These are phyloP conservation scores for Lactuca sativa DNA, from an alignment of 129 eudicot species.

Conservation along the genomic window DNA sequence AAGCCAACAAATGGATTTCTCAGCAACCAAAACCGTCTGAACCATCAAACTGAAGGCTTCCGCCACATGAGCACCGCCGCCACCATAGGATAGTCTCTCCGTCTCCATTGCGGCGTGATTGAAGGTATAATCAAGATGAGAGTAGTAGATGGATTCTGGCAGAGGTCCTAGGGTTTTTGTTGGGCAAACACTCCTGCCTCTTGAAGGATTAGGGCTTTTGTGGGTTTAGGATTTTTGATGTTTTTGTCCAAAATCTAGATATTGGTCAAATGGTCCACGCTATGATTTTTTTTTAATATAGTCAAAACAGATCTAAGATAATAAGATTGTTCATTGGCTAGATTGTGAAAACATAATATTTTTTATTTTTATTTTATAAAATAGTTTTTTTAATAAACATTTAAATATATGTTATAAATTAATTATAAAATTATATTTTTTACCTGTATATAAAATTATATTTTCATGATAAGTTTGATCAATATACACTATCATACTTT, in stretches of 20 bases:
- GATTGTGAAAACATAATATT: background rate
- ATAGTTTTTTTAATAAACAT: too few relatives aligned
- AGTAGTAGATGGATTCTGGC: constrained; percentile 2
- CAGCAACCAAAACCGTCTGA: constrained; percentile 29
- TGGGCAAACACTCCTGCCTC: background rate
- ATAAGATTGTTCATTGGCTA: background rate
- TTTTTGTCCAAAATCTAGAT: constrained; percentile 11
- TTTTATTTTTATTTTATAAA: too few relatives aligned
- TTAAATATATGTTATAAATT: too few relatives aligned
- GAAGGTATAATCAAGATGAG: background rate
- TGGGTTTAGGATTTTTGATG: constrained; percentile 14
- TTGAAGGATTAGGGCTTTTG: constrained; percentile 24
- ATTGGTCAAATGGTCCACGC: constrained; percentile 8
- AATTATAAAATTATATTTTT: too few relatives aligned
- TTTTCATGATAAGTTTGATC: too few relatives aligned
- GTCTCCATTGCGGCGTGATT: constrained; percentile 24
- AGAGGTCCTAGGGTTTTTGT: constrained; percentile 21
- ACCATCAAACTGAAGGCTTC: constrained; percentile 27
- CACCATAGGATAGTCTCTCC: constrained; percentile 15
- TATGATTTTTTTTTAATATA: too few relatives aligned
- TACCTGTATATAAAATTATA: too few relatives aligned
- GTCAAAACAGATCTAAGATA: background rate
- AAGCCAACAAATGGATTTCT: constrained; percentile 38
- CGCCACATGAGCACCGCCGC: constrained; percentile 4
- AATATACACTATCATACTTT: too few relatives aligned